Percentiles rank a stretch among this genome's conserved stretches.
phyloP scores from a whole-genome alignment of 2,329 filamentous ascomycete species.

The Ceratocystis colombiana region DNA sequence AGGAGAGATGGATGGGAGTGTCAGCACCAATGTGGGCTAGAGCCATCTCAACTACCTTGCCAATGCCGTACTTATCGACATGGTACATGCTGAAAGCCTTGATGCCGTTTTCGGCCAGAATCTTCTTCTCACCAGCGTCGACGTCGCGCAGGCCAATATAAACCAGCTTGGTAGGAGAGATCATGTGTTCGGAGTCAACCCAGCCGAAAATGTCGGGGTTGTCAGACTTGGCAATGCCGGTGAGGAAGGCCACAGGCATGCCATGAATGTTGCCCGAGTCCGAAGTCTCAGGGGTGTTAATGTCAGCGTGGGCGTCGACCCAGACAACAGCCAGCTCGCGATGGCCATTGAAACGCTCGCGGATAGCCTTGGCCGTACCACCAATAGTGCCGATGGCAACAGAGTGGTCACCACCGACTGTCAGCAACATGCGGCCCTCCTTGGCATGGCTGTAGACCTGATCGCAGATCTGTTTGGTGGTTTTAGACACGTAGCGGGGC shows the following conservation, averaged over 20 bases:
- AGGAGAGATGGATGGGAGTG: conserved; percentile 92
- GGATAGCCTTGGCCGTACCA: conserved; percentile 74
- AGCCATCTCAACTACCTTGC: conserved; percentile 96
- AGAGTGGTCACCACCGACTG: conserved; percentile 89
- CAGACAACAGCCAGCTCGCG: conserved; percentile 91
- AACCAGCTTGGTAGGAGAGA: conserved; percentile 74
- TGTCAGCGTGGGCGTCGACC: conserved; percentile 97
- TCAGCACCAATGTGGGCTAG: conserved; percentile 87
- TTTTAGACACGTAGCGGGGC: conserved; percentile 72
- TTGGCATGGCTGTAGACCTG: conserved; percentile 83
- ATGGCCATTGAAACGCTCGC: conserved; percentile 59
- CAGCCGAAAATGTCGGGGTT: conserved; percentile 79
- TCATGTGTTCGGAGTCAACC: conserved; percentile 61
- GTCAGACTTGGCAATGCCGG: conserved; percentile 69
- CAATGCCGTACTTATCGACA: conserved; percentile 90
- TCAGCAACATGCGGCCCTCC: conserved; percentile 77
- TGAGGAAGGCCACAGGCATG: conserved; percentile 91
- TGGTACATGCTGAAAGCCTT: conserved; percentile 99
- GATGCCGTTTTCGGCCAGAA: conserved; percentile 78
- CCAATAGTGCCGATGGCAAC: conserved; percentile 91
- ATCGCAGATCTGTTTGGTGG: conserved; percentile 66
- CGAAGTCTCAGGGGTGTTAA: conserved; percentile 88
- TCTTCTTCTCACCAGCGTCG: conserved; percentile 85
- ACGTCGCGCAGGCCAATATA: conserved; percentile 95
- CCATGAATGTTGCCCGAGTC: conserved; percentile 92